phyloP scores from a whole-genome alignment of 345 rosid species.

The Populus euphratica region DNA sequence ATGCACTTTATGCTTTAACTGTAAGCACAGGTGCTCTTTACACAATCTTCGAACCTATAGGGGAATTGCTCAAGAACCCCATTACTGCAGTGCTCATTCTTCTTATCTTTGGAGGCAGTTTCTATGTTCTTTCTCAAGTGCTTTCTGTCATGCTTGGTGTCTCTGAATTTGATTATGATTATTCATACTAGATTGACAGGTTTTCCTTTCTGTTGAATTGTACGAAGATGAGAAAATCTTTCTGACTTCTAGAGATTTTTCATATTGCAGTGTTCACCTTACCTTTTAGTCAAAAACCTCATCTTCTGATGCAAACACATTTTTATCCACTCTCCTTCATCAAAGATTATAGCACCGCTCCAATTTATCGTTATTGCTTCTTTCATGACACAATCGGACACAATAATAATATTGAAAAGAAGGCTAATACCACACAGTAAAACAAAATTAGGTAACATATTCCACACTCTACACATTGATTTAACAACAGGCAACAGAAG shows the following conservation, averaged over 20 bases:
- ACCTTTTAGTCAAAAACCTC: background rate
- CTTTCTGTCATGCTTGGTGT: slow-evolving; percentile 84
- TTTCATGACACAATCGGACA: no score
- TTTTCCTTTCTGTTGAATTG: background rate
- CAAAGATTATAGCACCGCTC: no score
- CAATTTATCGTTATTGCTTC: no score
- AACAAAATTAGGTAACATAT: no score
- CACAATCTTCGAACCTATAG: slow-evolving; percentile 51
- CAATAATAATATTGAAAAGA: no score
- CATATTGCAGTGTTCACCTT: background rate
- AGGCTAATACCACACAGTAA: no score
- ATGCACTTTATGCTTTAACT: slow-evolving; percentile 85
- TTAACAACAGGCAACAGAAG: slow-evolving; percentile 50
- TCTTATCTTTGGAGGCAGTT: slow-evolving; percentile 56
- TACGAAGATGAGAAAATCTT: background rate
- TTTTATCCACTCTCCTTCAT: no score
- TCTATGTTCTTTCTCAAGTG: slow-evolving; percentile 66
- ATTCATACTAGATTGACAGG: slow-evolving; percentile 34
- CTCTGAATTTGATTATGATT: slow-evolving; percentile 67
- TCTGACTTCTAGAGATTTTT: background rate
- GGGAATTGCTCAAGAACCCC: slow-evolving; percentile 79
- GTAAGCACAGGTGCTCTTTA: slow-evolving; percentile 91
- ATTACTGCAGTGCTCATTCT: slow-evolving; percentile 68
- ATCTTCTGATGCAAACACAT: no score
- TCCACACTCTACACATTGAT: background rate